phyloP scores from a whole-genome alignment of 2,329 filamentous ascomycete species.

The Fragosphaeria purpurea region DNA sequence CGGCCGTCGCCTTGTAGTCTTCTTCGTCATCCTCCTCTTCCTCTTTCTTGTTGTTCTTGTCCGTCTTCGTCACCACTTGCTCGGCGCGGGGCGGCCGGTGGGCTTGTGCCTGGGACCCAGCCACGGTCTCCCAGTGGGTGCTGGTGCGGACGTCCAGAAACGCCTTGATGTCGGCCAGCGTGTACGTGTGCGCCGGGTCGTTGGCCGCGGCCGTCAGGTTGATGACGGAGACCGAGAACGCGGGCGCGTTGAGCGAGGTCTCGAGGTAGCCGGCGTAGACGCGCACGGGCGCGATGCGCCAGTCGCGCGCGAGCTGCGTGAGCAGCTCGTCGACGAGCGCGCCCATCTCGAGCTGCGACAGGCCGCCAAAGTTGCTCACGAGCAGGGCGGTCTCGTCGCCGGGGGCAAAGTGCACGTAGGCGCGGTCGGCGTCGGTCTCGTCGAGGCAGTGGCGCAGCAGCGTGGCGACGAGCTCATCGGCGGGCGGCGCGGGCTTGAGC shows the following conservation, averaged over 20 bases:
- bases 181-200: constrained; percentile 32
- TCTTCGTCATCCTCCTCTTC: constrained; percentile 16
- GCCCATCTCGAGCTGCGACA: constrained; percentile 47
- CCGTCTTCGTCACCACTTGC: constrained; percentile 31
- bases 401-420: constrained; percentile 36
- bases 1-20: not conserved
- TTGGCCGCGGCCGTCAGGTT: constrained; percentile 42
- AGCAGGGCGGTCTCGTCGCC: constrained; percentile 42
- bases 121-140: constrained; percentile 43
- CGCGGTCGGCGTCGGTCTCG: constrained; percentile 38
- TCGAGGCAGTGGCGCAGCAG: constrained; percentile 54
- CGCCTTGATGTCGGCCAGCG: constrained; percentile 43
- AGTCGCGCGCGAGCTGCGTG: constrained; percentile 35
- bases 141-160: constrained; percentile 57
- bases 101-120: constrained; percentile 31
- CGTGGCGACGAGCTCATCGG: constrained; percentile 40
- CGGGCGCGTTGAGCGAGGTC: constrained; percentile 62
- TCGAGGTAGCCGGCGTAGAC: constrained; percentile 55
- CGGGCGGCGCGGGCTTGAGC: constrained; percentile 39
- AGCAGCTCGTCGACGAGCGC: constrained; percentile 44
- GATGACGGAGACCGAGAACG: constrained; percentile 58
- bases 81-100: constrained; percentile 30
- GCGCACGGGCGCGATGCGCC: constrained; percentile 41
- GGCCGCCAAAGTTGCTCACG: constrained; percentile 50
- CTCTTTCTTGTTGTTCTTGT: constrained; percentile 23